Conservation (phyloP, 805 yeast species). For the Martiniozyma abietophila region DNA sequence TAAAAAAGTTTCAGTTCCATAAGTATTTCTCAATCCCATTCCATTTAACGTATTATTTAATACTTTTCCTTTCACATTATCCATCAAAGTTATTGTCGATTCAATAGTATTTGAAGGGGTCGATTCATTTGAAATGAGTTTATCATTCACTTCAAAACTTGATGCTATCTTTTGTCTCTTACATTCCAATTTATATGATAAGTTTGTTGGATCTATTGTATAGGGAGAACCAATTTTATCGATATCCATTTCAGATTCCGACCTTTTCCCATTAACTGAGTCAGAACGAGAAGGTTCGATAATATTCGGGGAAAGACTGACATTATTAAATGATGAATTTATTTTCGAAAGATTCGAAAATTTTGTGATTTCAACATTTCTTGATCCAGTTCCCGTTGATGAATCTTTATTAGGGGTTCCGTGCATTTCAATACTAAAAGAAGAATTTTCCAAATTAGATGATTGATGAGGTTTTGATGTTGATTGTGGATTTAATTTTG, state of each 20-base stretch:
- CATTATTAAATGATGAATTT: background rate
- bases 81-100: too few relatives aligned
- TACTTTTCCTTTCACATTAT: slow-evolving; percentile 1
- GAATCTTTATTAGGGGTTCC: slow-evolving; percentile 7
- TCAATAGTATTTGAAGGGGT: too few relatives aligned
- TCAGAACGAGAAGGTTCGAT: background rate
- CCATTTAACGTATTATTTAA: slow-evolving; percentile 3
- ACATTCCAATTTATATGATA: slow-evolving; percentile 24
- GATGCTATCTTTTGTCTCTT: slow-evolving; percentile 23
- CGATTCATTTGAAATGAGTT: background rate
- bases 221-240: too few relatives aligned
- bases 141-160: too few relatives aligned
- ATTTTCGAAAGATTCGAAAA: background rate
- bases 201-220: slow-evolving; percentile 26
- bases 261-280: background rate
- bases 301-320: background rate
- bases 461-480: background rate
- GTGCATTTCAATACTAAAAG: background rate
- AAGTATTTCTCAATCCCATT: too few relatives aligned
- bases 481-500: background rate
- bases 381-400: slow-evolving; percentile 6
- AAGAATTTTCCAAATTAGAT: background rate
- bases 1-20: background rate
- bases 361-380: slow-evolving; percentile 3
- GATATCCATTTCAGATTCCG: too few relatives aligned